Evolutionary conservation across 2,329 filamentous ascomycete species (phyloP), one percentile per base, ranked within the genome.

Genomic region (Chrysoporthe cubensis): DNA sequence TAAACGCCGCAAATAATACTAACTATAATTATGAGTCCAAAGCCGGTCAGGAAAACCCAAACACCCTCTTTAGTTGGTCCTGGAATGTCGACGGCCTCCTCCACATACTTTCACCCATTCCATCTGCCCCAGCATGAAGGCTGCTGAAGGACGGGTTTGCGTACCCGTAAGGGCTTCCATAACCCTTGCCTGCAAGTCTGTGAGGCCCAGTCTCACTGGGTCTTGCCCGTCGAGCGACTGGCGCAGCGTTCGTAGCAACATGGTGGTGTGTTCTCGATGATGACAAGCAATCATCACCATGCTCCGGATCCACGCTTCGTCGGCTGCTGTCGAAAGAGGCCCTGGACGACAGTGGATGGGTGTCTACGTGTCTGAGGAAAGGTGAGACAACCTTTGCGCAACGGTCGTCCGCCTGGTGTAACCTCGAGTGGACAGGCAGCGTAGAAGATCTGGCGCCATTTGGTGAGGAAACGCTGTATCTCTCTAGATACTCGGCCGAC

Each of bases 401-500:
- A 18, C 26, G 32, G 2, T 3, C 21, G 13, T 16, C 3, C 3
- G 40, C 50, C 46, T 14, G 21, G 6, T 14, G 42, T 44, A 37
- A 32, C 4, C n/a, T 7, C 4, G 60, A 64, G 7, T 18, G 46
- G 26, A 66, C 16, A n/a, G 26, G 16, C 6, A 64, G 5, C 1
- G 61, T 21, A 11, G 60, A 44, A 13, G 64, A 58, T 42, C 4
- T 64, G n/a, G 32, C 50, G 37, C 48, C 44, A 3, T 7, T 43
- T 4, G 54, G 26, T 32, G 13, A n/a, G 6, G n/a, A 26, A 0
- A 66, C 56, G 6, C 71, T 72, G 66, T 78, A 79, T 13, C 73
- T 72, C 2, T 80, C 78, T 26, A 79, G 66, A 58, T 76, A 79
- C 68, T 79, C 78, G 6, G 76, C 78, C 9, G 77, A 77, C 21